These are phyloP conservation scores for Myriosclerotinia duriaeana DNA, from an alignment of 2,329 filamentous ascomycete species.

Conservation along the genomic window DNA sequence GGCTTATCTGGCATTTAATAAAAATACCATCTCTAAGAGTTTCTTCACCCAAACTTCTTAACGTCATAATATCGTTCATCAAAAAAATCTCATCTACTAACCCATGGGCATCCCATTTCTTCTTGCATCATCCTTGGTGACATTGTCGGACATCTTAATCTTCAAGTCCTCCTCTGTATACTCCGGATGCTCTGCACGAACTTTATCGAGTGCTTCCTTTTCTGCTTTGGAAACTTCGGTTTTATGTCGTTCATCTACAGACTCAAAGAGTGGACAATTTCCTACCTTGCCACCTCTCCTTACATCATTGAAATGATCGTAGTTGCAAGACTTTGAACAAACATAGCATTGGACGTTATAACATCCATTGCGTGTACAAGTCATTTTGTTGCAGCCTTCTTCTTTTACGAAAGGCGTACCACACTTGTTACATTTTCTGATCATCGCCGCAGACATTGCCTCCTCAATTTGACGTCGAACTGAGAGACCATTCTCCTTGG, in stretches of 20 bases:
- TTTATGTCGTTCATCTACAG: conserved; percentile 57
- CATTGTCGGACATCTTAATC: conserved; percentile 57
- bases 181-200: conserved; percentile 59
- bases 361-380: conserved; percentile 58
- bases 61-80: not conserved
- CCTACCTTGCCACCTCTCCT: conserved; percentile 48
- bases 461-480: conserved; percentile 73
- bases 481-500: conserved; percentile 57
- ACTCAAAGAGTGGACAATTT: conserved; percentile 69
- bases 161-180: conserved; percentile 58
- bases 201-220: conserved; percentile 53
- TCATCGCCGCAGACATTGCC: conserved; percentile 77
- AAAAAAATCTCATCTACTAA: conserved; percentile 11
- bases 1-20: conserved; percentile 1
- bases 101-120: conserved; percentile 28
- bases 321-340: conserved; percentile 65
- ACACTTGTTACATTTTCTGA: conserved; percentile 72
- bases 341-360: conserved; percentile 63
- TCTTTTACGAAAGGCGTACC: conserved; percentile 70
- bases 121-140: conserved; percentile 46
- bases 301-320: conserved; percentile 67
- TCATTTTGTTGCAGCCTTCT: conserved; percentile 81
- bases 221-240: conserved; percentile 64
- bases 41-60: not conserved
- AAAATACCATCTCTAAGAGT: conserved; percentile 1